These are phyloP conservation scores for Brassica cretica DNA, from an alignment of 345 rosid genomes.

Conservation along the genomic window DNA sequence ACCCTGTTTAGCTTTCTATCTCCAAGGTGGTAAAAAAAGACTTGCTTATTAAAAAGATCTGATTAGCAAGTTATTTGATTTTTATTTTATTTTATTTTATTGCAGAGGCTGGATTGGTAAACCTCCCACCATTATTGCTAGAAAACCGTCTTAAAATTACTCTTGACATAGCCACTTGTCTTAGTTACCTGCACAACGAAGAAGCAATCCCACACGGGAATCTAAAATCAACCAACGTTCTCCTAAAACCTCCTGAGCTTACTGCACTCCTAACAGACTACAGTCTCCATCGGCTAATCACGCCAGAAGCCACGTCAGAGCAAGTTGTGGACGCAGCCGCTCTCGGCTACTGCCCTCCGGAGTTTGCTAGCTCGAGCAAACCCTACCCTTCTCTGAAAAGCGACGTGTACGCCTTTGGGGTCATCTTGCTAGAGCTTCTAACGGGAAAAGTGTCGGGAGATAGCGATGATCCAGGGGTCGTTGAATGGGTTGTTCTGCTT, in stretches of 20 bases:
- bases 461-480: conserved; percentile 57
- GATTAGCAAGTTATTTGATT: not conserved
- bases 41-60: not conserved
- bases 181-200: conserved; percentile 77
- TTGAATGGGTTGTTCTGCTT: conserved; percentile 73
- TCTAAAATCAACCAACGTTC: conserved; percentile 82
- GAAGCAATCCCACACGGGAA: conserved; percentile 92
- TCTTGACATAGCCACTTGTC: conserved; percentile 65
- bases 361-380: conserved; percentile 76
- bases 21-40: conserved; percentile 57
- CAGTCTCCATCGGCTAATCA: conserved; percentile 80
- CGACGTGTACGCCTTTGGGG: conserved; percentile 85
- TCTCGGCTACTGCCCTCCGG: conserved; percentile 87
- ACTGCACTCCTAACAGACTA: conserved; percentile 70
- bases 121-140: conserved; percentile 58
- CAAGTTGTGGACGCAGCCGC: conserved; percentile 89
- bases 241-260: conserved; percentile 54
- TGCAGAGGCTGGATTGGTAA: conserved; percentile 56
- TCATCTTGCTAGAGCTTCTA: conserved; percentile 70
- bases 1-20: conserved; percentile 64
- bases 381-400: conserved; percentile 89
- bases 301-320: conserved; percentile 79
- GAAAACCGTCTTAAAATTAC: conserved; percentile 59
- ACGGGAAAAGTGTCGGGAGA: conserved; percentile 72
- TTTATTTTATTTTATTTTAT: conserved; percentile 9